phyloP scores from a whole-genome alignment of 2,329 filamentous ascomycete genomes.

The Penicillium sp. region DNA sequence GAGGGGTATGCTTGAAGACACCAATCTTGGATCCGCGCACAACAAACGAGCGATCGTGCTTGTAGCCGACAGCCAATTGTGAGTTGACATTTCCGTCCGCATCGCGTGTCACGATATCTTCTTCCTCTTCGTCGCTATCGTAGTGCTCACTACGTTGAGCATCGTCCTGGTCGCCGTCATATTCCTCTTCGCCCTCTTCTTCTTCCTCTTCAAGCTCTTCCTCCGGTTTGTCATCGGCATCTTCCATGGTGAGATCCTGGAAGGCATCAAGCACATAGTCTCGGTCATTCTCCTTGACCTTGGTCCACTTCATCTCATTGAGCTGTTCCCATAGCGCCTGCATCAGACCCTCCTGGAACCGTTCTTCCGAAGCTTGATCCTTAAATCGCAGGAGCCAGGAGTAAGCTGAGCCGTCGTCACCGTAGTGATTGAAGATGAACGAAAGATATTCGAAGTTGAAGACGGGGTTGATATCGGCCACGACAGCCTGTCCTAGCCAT shows the following conservation, averaged over 20 bases:
- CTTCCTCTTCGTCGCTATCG: constrained; percentile 75
- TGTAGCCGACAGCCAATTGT: constrained; percentile 92
- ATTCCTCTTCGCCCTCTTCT: constrained; percentile 58
- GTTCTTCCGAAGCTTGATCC: constrained; percentile 74
- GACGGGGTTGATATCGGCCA: constrained; percentile 92
- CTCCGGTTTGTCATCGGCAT: constrained; percentile 60
- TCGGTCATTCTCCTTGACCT: constrained; percentile 85
- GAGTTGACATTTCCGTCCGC: constrained; percentile 85
- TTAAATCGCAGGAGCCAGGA: constrained; percentile 95
- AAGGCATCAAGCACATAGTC: constrained; percentile 96
- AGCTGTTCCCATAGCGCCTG: constrained; percentile 95
- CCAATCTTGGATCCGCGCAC: constrained; percentile 97
- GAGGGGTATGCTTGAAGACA: constrained; percentile 92
- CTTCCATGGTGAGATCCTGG: constrained; percentile 89
- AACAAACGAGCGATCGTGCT: constrained; percentile 94
- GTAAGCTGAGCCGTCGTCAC: constrained; percentile 81
- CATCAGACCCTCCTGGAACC: constrained; percentile 91
- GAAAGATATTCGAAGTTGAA: constrained; percentile 99
- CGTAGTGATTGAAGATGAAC: constrained; percentile 98
- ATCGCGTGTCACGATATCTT: constrained; percentile 66
- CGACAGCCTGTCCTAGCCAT: constrained; percentile 82
- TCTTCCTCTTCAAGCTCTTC: constrained; percentile 56
- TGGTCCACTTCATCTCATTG: constrained; percentile 91
- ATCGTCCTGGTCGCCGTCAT: constrained; percentile 62
- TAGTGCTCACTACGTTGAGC: constrained; percentile 70